Evolutionary conservation across 176 grass and related monocot genomes (phyloP), one percentile per base, ranked within the genome.

Genomic region (Themeda triandra): DNA sequence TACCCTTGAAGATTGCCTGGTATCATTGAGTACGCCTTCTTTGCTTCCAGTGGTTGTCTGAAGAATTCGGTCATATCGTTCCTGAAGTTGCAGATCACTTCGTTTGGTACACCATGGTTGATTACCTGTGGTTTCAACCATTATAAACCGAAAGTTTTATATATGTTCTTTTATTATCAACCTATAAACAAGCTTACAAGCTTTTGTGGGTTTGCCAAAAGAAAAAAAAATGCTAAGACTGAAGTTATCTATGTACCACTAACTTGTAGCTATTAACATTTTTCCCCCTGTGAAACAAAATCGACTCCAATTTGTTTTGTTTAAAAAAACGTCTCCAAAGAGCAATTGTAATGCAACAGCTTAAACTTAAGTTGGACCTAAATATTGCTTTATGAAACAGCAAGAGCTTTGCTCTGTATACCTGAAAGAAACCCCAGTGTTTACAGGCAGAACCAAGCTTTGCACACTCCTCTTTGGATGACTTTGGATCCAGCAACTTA

Each of bases 381-480:
- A 12, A 23, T 13, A 41, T 3, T 70, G 29, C 27, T 8, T 45
- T 72, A 8, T 17, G 8, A 72, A 44, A 71, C n/a, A 8, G 6
- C 13, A 46, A 17, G 3, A 73, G 4, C 14, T 51, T 53, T 6
- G 46, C 1, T 77, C 25, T 31, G 6, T 8, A 10, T 77, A 93
- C 84, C 91, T 93, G 91, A 41, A 94, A 94, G 67, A 91, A 94
- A 3, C 88, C 83, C 88, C 82, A 81, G 9, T 81, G 78, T 24
- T 75, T 78, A 24, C 85, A 91, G 9, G 88, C 86, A 67, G 27
- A 69, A 36, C 74, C 79, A 45, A 92, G 73, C 13, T 72, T 87
- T 1, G 32, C 48, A 36, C 83, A 71, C 60, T 92, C 79, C 19
- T 64, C 78, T 6, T 45, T 15, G 11, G 86, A 82, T 21, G 70